Evolutionary conservation across 352 stramenopile species (phyloP), one percentile per base, ranked within the genome.

Genomic region (Phytophthora tentaculata): DNA sequence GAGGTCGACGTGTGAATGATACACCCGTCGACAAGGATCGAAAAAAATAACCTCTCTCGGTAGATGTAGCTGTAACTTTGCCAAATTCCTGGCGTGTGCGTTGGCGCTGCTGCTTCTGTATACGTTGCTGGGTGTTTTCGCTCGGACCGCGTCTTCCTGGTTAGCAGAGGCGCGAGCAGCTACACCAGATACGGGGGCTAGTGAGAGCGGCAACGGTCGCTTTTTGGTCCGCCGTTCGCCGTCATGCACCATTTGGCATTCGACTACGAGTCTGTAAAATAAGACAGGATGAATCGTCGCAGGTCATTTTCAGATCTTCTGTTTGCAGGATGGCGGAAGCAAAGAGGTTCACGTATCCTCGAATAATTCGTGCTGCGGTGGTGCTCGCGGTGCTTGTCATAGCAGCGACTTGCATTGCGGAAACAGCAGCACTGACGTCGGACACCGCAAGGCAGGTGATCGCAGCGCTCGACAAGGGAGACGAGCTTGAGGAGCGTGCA

Each of bases 381-480:
- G 10, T 69, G 53, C 4, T 28, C 13, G 23, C 41, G 35, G 39
- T 37, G 47, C 29, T 74, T 20, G 35, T 71, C 4, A 14, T 62
- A 14, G 4, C 48, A 2, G 17, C 5, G 19, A 32, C 8, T 14
- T 45, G 5, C 10, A 12, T 63, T 22, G 44, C 43, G 8, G 43
- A n/a, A 12, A 44, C 61, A 16, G 10, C 26, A 12, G 50, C 62
- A 37, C 19, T 65, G 44, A 54, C 52, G 17, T 50, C 57, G 19
- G 49, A 76, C 26, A 26, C 64, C 6, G n/a, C 64, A 48, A 44
- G 61, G 28, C 79, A 88, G 37, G 72, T 91, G 51, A 91, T 92
- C 51, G 67, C 80, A n/a, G 79, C 84, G 28, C 84, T 81, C 2
- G 84, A 91, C 65, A 89, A 90, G 64, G 80, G 73, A 17, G 81